Evolutionary conservation across 176 grass and related monocot genomes (phyloP), one percentile per base, ranked within the genome.

Genomic region (Cenchrus americanus): DNA sequence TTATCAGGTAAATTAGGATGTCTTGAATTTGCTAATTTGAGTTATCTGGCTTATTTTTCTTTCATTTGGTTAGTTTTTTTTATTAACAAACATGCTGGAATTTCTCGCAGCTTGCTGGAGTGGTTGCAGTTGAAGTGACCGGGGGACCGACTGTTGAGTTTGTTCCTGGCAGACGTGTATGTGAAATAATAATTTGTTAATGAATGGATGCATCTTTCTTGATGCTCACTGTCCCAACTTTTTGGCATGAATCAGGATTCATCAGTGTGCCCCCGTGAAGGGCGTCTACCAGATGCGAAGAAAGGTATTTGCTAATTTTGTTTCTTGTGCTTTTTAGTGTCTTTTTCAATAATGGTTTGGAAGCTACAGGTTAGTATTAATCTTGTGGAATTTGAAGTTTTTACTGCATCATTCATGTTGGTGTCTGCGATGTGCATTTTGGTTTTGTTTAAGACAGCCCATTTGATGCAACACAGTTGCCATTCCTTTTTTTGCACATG

Each of bases 91-190:
- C 73, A 10, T 83, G 34, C 61, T 82, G 19, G 8, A 87, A 82
- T 37, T 91, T 86, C 40, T 59, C 43, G 66, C 82, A 96, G 96
- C 89, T 99, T 87, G 91, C 93, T 81, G 96, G 96, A 90, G 91
- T 94, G 62, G 87, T 96, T 87, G 96, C 96, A 66, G 91, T 96
- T 83, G 96, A 99, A 93, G 87, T 99, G 72, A 99, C 91, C 22
- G 96, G 96, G 24, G 96, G 93, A 7, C 93, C 93, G 23, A 98
- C 96, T 0, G 37, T 96, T 85, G 89, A 92, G 40, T 99, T 99
- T 76, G 60, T 92, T 72, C 96, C 96, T 76, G 96, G 96, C 68
- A 93, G 96, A 88, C 84, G 76, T 64, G 91, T 99, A 90, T 49
- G 60, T 68, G 54, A 85, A 68, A 62, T 50, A 17, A 9, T n/a